Conservation (phyloP, 306 rosid species). For the Prosopis cineraria region DNA sequence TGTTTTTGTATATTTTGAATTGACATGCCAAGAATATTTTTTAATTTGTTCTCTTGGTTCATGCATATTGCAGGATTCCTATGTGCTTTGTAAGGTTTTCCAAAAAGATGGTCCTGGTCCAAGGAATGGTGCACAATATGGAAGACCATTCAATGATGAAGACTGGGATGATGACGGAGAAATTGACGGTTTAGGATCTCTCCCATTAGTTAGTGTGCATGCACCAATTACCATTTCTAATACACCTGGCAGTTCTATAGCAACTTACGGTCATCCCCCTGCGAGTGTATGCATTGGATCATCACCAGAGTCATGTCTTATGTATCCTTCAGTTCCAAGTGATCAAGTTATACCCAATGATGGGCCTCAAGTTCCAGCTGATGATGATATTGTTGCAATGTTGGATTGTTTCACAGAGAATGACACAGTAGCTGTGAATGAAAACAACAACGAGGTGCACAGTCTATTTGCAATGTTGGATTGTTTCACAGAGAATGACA, state of each 20-base stretch:
- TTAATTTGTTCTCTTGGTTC: slow-evolving; percentile 31
- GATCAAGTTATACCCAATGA: slow-evolving; percentile 26
- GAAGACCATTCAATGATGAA: slow-evolving; percentile 68
- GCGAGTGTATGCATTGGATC: slow-evolving; percentile 26
- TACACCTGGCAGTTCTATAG: slow-evolving; percentile 23
- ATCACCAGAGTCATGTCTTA: slow-evolving; percentile 35
- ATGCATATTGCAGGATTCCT: slow-evolving; percentile 61
- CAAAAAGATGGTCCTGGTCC: slow-evolving; percentile 87
- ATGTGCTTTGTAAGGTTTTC: slow-evolving; percentile 70
- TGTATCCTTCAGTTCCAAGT: slow-evolving; percentile 29
- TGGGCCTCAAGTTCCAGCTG: neutral
- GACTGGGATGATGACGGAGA: slow-evolving; percentile 70
- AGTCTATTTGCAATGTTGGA: slow-evolving; percentile 25
- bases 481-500: slow-evolving; percentile 29
- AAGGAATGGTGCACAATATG: slow-evolving; percentile 84
- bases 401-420: slow-evolving; percentile 33
- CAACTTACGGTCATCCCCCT: slow-evolving; percentile 34
- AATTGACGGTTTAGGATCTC: slow-evolving; percentile 34
- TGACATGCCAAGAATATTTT: slow-evolving; percentile 14
- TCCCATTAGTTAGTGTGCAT: slow-evolving; percentile 23
- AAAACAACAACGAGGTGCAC: slow-evolving; percentile 49
- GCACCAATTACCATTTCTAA: slow-evolving; percentile 20
- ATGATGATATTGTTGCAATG: slow-evolving; percentile 32
- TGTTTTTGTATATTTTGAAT: neutral
- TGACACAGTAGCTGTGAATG: neutral